Evolutionary conservation across 1,139 yeast species (phyloP), one percentile per base, ranked within the genome.

Genomic region (Debaryomycetaceae sp.): DNA sequence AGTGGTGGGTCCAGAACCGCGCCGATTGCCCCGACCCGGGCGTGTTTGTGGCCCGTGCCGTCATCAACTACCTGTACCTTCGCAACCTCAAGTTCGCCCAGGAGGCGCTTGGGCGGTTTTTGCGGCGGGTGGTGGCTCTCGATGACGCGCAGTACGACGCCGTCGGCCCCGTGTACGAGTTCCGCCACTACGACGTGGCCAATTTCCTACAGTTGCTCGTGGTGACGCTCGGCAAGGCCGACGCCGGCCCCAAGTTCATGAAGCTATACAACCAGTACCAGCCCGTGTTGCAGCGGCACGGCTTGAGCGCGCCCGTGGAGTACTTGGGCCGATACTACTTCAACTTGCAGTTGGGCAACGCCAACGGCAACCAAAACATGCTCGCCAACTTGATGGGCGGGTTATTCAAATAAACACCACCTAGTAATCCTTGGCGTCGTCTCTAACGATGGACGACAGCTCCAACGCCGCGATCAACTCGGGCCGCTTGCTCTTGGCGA

Each of bases 331-430:
- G 64, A 31, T 51, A 68, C 19, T 65, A 62, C 42, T 66, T 58
- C 39, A 50, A 49, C 17, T 53, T 66, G 40, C 53, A 51, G 27
- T 43, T 65, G 43, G 83, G 82, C 10, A 73, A 80, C 27, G 57
- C 71, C 12, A 75, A 68, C 31, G 74, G 71, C 30, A 79, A 74
- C 36, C 69, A 68, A 12, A 85, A 86, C 49, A 65, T 84, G 64
- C 60, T 89, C 47, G 91, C 86, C 45, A 86, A 82, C 47, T 68
- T 89, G 64, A 84, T 89, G 95, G 80, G 93, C 15, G 86, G 88
- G 19, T 64, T 88, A 34, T 69, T 85, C 44, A 65, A 65, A 43
- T 67, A 49, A 34, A 18, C 11, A 11, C 7, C n/a, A n/a, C 10
- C 15, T n/a, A 24, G 27, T 24, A 6, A 24, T 30, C 35, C 14